Conservation (phyloP, 257 asterid species). For the Verbena officinalis region DNA sequence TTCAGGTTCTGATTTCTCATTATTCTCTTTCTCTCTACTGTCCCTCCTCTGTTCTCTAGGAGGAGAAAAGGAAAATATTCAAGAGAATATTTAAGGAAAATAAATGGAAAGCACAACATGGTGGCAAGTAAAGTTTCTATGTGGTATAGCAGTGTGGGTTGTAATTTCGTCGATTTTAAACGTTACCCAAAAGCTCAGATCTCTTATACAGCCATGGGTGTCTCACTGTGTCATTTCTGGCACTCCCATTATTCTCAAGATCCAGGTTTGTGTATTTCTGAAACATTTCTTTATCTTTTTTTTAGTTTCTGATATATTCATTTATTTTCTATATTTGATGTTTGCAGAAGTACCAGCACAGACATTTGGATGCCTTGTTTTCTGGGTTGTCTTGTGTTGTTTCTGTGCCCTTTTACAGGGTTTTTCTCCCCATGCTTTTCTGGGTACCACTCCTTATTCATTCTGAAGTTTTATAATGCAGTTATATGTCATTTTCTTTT, state of each 20-base stretch:
- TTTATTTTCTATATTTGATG: slow-evolving; percentile 17
- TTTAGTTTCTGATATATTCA: not conserved
- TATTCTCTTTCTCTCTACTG: too few relatives aligned
- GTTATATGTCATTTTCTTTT: too few relatives aligned
- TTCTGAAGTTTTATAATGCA: too few relatives aligned
- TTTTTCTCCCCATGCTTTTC: slow-evolving; percentile 91
- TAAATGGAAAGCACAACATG: slow-evolving; percentile 60
- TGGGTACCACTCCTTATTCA: too few relatives aligned
- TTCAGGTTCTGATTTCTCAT: too few relatives aligned
- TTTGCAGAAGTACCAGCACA: slow-evolving; percentile 72
- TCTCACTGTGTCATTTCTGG: slow-evolving; percentile 49
- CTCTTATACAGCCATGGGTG: slow-evolving; percentile 78
- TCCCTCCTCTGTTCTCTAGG: too few relatives aligned
- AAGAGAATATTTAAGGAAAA: slow-evolving; percentile 11
- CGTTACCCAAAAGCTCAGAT: slow-evolving; percentile 73
- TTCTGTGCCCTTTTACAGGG: slow-evolving; percentile 97
- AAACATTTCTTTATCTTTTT: not conserved
- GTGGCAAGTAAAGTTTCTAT: slow-evolving; percentile 61
- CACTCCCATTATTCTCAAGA: slow-evolving; percentile 67
- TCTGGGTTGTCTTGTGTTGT: slow-evolving; percentile 82
- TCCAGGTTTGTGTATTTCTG: slow-evolving; percentile 96
- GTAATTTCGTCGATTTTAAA: slow-evolving; percentile 64
- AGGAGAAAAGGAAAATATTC: too few relatives aligned
- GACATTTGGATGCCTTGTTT: slow-evolving; percentile 73
- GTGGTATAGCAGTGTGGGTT: slow-evolving; percentile 73